Base-by-base conservation (phyloP, 306 rosid genomes). In the Cicer yamashitae region DNA sequence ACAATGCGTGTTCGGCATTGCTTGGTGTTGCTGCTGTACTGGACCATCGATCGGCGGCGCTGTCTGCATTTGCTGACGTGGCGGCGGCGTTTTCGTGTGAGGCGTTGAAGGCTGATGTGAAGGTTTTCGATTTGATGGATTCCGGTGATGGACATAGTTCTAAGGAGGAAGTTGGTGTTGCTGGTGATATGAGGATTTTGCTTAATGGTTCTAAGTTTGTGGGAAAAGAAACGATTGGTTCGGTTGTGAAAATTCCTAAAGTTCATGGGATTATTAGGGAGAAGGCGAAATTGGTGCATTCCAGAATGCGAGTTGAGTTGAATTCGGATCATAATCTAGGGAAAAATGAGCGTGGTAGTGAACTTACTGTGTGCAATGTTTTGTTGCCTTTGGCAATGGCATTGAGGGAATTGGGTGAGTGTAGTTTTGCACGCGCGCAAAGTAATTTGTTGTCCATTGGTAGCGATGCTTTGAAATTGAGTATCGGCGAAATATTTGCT, bases 51-150 rank as follows among this genome's bases (percentile, higher is more conserved):
- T 76, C 87, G 0, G 39, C 92, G 37, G 89, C 86, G 3, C 51
- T 94, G 7, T 81, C 89, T 2, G 75, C 82, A 1, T 22, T 94
- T 37, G 71, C 79, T 0, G 96, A 92, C 37, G 84, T 87, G 10
- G 90, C 88, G 0, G 93, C 96, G 0, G 93, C 92, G 17, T 51
- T 94, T 4, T 89, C 99, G 2, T 94, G 99, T 77, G 96, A 94
- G 85, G 93, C 96, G 1, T 74, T 77, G 60, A 90, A 77, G 58
- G 96, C 99, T 1, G 92, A 92, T 44, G 82, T 88, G 2, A 17
- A 83, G 6, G 90, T 84, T 8, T 88, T 94, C 58, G 84, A 74
- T 76, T 71, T 85, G 83, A 70, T 85, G 73, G 98, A 91, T 83
- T 86, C 93, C 1, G 98, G 99, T 1, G 97, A 90, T 12, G 96